Percentiles rank a stretch among this genome's conserved stretches.
Conservation (phyloP, 1,284 basidiomycete species). For the Sanguinoderma infundibulare region DNA sequence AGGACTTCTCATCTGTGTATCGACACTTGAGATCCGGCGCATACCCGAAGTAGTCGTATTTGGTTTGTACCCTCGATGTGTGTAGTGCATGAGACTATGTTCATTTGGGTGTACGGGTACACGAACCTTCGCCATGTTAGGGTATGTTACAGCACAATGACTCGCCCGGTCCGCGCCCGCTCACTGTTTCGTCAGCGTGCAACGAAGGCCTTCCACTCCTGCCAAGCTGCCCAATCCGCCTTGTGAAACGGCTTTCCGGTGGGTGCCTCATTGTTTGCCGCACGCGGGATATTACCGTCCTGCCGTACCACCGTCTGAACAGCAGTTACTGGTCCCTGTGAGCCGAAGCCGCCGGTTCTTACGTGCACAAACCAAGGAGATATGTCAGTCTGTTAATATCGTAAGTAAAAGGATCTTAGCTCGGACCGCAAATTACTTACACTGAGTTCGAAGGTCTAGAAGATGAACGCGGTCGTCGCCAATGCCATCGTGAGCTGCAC, state of each 20-base stretch:
- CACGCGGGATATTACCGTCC: neutral
- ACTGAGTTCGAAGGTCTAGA: neutral
- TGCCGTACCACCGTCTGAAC: neutral
- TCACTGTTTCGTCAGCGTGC: neutral
- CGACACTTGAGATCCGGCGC: too few species aligned
- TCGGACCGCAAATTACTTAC: neutral
- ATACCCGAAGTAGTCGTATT: too few species aligned
- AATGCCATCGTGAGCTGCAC: neutral
- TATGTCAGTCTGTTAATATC: neutral
- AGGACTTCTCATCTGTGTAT: too few species aligned
- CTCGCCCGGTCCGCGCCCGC: neutral
- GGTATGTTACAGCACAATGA: neutral
- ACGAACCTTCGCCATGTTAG: neutral
- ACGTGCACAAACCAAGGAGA: neutral
- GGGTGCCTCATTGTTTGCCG: neutral
- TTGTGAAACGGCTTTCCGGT: neutral
- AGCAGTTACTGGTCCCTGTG: neutral
- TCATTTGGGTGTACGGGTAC: neutral
- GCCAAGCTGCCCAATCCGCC: neutral
- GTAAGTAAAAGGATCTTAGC: neutral
- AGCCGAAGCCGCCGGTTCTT: neutral
- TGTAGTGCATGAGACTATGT: neutral
- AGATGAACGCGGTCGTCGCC: neutral
- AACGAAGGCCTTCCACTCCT: neutral
- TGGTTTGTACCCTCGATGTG: too few species aligned